These are phyloP conservation scores for Nematocida minor DNA, from an alignment of 371 early-diverging fungal genomes.

Conservation along the genomic window DNA sequence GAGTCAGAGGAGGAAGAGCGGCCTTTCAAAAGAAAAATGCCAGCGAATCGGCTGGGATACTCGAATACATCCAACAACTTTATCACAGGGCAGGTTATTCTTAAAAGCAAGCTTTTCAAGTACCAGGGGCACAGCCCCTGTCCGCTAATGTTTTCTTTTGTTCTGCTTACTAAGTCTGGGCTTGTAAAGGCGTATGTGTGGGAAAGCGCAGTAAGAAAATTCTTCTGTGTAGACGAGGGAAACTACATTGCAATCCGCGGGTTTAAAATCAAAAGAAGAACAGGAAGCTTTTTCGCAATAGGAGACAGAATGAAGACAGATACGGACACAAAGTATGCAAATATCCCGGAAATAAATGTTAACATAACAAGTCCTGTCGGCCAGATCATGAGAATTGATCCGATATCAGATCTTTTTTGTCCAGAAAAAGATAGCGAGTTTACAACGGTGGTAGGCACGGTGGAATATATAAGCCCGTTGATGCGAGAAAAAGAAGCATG, in stretches of 20 bases:
- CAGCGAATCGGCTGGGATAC: constrained; percentile 7
- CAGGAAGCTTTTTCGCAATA: neutral
- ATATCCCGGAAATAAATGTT: constrained; percentile 35
- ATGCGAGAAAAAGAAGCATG: constrained; percentile 15
- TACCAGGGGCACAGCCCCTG: neutral
- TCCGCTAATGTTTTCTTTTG: constrained; percentile 51
- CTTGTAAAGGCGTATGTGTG: constrained; percentile 59
- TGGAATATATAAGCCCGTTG: constrained; percentile 54
- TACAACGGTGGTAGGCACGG: constrained; percentile 51
- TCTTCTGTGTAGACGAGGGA: constrained; percentile 54
- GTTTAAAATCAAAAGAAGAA: constrained; percentile 48
- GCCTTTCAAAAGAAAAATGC: neutral
- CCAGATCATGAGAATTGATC: constrained; percentile 7
- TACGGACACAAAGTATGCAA: constrained; percentile 44
- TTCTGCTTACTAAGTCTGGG: constrained; percentile 33
- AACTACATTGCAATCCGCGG: constrained; percentile 49
- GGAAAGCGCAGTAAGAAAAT: constrained; percentile 54
- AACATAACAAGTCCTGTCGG: constrained; percentile 2
- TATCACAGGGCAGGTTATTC: constrained; percentile 24
- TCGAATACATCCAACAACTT: constrained; percentile 10
- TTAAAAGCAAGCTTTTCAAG: constrained; percentile 32
- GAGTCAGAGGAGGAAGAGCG: neutral
- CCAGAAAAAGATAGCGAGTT: constrained; percentile 26
- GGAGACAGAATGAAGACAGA: constrained; percentile 58
- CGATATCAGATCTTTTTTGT: neutral